phyloP scores from a whole-genome alignment of 176 grass and related monocot genomes.

The Phragmites australis region DNA sequence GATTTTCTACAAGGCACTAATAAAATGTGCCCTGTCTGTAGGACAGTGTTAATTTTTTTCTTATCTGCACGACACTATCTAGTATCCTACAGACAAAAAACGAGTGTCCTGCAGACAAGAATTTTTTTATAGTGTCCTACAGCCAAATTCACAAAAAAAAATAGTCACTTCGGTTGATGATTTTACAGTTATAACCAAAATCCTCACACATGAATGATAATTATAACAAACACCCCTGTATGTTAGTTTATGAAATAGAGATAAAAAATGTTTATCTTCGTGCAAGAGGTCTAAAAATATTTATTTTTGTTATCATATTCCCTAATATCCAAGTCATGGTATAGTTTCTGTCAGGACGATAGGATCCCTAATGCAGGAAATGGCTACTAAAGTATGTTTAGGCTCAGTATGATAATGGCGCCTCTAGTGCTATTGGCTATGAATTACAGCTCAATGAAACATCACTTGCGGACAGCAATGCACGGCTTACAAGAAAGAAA shows the following conservation, averaged over 20 bases:
- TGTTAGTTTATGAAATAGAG: not conserved
- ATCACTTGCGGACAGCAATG: not conserved
- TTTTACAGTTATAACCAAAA: not conserved
- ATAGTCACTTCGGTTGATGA: slow-evolving; percentile 15
- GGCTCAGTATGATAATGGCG: not conserved
- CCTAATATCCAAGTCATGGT: not conserved
- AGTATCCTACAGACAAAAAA: too few species aligned
- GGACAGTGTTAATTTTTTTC: too few species aligned
- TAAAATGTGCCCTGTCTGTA: too few species aligned
- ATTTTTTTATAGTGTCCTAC: too few species aligned
- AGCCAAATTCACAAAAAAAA: too few species aligned
- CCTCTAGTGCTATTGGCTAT: not conserved
- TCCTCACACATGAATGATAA: not conserved
- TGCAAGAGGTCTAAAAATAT: not conserved
- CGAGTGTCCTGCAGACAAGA: too few species aligned
- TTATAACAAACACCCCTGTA: not conserved
- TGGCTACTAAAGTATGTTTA: not conserved
- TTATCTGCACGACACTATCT: too few species aligned
- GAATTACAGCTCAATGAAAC: slow-evolving; percentile 1
- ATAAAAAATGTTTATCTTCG: not conserved
- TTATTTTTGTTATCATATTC: not conserved
- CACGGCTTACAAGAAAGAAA: slow-evolving; percentile 22
- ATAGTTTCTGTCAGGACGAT: slow-evolving; percentile 1
- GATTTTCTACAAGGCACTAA: too few species aligned
- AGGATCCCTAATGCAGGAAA: not conserved